Percentiles rank a stretch among this genome's conserved stretches.
Conservation (phyloP, 768 basidiomycete species). For the Pleurotus citrinopileatus region DNA sequence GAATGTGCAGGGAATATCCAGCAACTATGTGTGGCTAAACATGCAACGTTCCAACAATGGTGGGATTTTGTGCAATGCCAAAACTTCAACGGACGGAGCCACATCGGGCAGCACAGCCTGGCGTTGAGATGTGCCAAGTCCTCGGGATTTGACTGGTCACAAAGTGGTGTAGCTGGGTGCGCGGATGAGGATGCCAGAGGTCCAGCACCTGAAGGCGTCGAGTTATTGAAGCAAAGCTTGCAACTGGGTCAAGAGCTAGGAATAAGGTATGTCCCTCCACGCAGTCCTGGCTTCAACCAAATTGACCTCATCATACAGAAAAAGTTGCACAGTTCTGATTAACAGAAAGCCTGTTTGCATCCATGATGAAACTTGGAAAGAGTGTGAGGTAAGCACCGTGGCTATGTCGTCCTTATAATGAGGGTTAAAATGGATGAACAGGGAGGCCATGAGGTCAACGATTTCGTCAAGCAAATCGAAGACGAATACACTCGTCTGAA, state of each 20-base stretch:
- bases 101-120: constrained; percentile 64
- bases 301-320: constrained; percentile 36
- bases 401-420: not conserved
- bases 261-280: constrained; percentile 47
- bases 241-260: constrained; percentile 37
- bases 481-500: constrained; percentile 71
- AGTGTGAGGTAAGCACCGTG: constrained; percentile 31
- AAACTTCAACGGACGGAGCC: constrained; percentile 59
- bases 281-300: not conserved
- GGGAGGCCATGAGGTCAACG: constrained; percentile 70
- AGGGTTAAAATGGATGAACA: constrained; percentile 64
- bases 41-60: constrained; percentile 54
- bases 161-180: constrained; percentile 52
- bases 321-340: constrained; percentile 87
- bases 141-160: constrained; percentile 68
- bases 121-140: constrained; percentile 64
- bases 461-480: constrained; percentile 79
- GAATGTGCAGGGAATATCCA: constrained; percentile 92
- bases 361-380: constrained; percentile 14
- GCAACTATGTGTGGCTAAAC: constrained; percentile 75
- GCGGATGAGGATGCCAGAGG: constrained; percentile 63
- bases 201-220: constrained; percentile 57
- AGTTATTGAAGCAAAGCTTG: constrained; percentile 63
- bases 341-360: constrained; percentile 66
- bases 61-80: constrained; percentile 85